Evolutionary conservation across 495 filamentous ascomycete genomes (phyloP), one percentile per base, ranked within the genome.

Genomic region (Hyaloscypha variabilis): DNA sequence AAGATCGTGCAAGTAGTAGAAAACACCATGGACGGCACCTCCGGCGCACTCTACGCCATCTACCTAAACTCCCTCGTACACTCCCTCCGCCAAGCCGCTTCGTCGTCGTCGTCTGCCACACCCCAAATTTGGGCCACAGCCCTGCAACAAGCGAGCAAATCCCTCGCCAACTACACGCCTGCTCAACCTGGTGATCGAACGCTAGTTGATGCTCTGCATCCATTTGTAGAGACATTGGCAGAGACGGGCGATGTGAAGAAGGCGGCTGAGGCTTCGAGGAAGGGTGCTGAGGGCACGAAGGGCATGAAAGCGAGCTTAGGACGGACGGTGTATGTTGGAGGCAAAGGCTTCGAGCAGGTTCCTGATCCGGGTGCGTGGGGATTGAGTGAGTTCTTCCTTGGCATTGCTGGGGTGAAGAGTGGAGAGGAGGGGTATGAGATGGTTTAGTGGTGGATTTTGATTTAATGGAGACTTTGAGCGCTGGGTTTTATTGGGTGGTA

Each of bases 281-380:
- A 87, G 64, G 95, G 88, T 0, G 91, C 94, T 5, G 89, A 94
- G 58, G 84, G 82, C 2, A 98, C 95, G 39, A 96, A 90, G 79
- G 90, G 89, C 19, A 97, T 99, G 95, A 87, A 86, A 74, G 91
- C 95, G 36, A 94, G 87, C 69, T 77, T 99, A 29, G 95, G 95
- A 6, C 82, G 95, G 65, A 88, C 90, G 8, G 94, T 97, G 17
- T 99, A 99, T 78, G 88, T 99, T 64, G 94, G 93, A 46, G 89
- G 93, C n/a, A 83, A 90, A 60, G 89, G 88, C 0, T 91, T 83
- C 71, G 85, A 91, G 69, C 85, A 91, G 69, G 87, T 97, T 8
- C 93, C 94, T 21, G 95, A 99, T 76, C 95, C 95, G 2, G 95
- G 95, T 8, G 95, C 95, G 26, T 90, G 86, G 82, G 96, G 92